phyloP scores from a whole-genome alignment of 2,329 filamentous ascomycete genomes.

The Chaetomium olivaceum region DNA sequence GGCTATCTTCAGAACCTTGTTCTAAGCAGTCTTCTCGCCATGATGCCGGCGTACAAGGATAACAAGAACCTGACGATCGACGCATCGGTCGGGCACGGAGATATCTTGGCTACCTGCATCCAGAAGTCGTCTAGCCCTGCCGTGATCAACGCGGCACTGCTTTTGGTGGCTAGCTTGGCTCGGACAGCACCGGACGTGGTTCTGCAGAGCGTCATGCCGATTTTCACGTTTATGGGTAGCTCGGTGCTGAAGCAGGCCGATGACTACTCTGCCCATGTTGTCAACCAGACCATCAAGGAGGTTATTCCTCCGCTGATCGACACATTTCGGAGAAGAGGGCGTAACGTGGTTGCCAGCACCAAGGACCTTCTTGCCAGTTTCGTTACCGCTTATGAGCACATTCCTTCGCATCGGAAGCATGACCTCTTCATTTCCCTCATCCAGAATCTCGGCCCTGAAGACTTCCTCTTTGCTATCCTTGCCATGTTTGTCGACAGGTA shows the following conservation, averaged over 20 bases:
- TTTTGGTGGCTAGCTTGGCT: conserved; percentile 84
- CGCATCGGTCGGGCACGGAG: conserved; percentile 77
- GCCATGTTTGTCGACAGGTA: conserved; percentile 92
- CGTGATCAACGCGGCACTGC: conserved; percentile 86
- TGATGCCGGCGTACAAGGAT: conserved; percentile 74
- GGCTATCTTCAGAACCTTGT: conserved; percentile 88
- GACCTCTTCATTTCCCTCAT: conserved; percentile 83
- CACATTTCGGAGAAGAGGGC: conserved; percentile 78
- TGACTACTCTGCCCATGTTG: conserved; percentile 94
- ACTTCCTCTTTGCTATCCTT: conserved; percentile 84
- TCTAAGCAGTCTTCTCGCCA: conserved; percentile 76
- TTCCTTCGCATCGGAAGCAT: conserved; percentile 81
- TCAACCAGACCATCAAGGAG: conserved; percentile 90
- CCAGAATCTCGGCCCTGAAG: conserved; percentile 78
- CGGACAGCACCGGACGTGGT: conserved; percentile 87
- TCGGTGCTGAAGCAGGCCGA: conserved; percentile 90
- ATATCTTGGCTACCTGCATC: conserved; percentile 91
- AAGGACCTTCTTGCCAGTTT: conserved; percentile 94
- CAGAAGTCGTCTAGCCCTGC: conserved; percentile 88
- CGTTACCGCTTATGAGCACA: conserved; percentile 93
- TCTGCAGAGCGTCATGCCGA: conserved; percentile 96
- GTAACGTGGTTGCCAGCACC: conserved; percentile 75
- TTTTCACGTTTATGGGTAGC: conserved; percentile 97
- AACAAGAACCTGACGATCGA: conserved; percentile 67
- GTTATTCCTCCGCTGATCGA: conserved; percentile 90